These are phyloP conservation scores for Naematelia encephala DNA, from an alignment of 768 basidiomycete species.

Conservation along the genomic window DNA sequence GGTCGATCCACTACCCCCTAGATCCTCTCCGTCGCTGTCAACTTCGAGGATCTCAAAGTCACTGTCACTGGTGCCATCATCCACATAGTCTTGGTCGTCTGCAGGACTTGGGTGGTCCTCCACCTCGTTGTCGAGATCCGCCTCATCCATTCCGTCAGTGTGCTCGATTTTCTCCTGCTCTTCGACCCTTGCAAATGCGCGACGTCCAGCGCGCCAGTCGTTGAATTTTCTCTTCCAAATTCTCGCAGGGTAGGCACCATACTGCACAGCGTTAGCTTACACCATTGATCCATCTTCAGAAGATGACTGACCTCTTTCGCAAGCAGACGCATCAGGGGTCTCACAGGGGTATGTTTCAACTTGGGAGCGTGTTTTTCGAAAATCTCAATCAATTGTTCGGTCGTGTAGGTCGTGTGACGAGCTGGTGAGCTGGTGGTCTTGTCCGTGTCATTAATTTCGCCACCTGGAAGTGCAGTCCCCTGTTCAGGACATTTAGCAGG, in stretches of 20 bases:
- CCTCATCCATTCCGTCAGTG: no score
- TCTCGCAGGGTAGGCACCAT: background rate
- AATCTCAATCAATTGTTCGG: background rate
- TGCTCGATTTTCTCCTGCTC: background rate
- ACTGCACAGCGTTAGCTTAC: constrained; percentile 1
- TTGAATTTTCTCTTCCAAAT: background rate
- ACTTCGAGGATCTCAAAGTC: no score
- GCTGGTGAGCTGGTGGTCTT: background rate
- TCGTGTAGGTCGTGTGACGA: background rate
- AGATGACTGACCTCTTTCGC: background rate
- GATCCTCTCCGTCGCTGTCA: no score
- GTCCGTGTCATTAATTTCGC: no score
- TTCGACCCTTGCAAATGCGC: background rate
- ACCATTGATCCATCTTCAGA: background rate
- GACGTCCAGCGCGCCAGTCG: background rate
- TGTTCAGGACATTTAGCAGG: no score
- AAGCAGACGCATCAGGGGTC: background rate
- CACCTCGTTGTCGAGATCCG: no score
- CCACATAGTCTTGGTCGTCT: no score
- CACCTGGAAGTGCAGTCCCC: no score
- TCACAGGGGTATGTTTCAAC: background rate
- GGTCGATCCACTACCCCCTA: no score
- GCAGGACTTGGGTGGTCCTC: no score
- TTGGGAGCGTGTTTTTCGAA: background rate
- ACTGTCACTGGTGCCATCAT: no score